Base-by-base conservation (phyloP, 345 rosid species). In the Excoecaria cochinchinensis region DNA sequence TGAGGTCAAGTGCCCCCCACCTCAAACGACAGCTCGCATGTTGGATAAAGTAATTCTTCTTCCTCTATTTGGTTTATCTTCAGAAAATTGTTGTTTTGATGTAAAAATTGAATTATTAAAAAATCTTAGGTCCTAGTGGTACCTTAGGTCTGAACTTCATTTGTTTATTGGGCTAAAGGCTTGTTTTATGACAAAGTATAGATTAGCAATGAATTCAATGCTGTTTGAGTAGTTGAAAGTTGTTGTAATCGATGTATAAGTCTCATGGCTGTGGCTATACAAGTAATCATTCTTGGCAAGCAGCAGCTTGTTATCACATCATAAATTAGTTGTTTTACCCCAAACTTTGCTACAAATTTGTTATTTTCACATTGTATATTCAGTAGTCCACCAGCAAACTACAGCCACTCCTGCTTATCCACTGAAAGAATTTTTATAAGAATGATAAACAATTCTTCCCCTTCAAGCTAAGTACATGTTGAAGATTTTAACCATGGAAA, bases 1-100 rank as follows among this genome's bases (percentile, higher is more conserved):
- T 81, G 97, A 93, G 46, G 84, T 93, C 79, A 90, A 93, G 76
- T 96, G 99, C 75, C 89, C 97, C 40, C 89, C 97, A 70, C 99
- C 99, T 46, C 97, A 85, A 80, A 96, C 99, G 22, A 90, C 98
- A 13, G 56, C 98, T 59, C 94, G 98, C 25, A 82, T 96, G 71
- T 76, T 96, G 77, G 99, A 96, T 78, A 96, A 96, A 84, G 99
- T 92, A 86, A 63, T 47, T 77, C 31, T 31, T 69, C 57, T 70
- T 50, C 14, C 47, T 58, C 24, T 9, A 4, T 3, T 19, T 8
- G 1, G 19, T 52, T 52, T 16, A 52, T 52, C n/a, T 52, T 52
- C 3, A 52, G 16, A 52, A 44, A 10, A 0, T 10, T 44, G 48
- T 44, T 44, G 48, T 44, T 8, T 44, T 44, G 21, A 52, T 16